Percentiles rank a stretch among this genome's conserved stretches.
Conservation (phyloP, 768 basidiomycete species). For the Suillus sp. region DNA sequence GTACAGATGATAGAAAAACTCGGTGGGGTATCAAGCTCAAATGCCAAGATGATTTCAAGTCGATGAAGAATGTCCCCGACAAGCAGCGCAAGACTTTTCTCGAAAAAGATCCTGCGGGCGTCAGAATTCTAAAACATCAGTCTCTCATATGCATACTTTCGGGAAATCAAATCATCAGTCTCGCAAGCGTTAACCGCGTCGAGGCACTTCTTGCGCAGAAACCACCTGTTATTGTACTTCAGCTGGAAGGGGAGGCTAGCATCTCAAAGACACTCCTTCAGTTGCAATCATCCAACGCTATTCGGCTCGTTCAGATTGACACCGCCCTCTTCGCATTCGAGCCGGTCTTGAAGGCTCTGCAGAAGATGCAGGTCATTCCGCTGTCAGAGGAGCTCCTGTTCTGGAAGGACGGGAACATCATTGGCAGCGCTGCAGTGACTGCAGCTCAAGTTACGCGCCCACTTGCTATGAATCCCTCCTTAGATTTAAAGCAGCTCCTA, state of each 20-base stretch:
- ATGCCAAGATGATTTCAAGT: slow-evolving; percentile 38
- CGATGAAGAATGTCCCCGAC: slow-evolving; percentile 36
- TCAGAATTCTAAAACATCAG: slow-evolving; percentile 51
- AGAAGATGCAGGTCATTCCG: slow-evolving; percentile 47
- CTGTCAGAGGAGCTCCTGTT: slow-evolving; percentile 53
- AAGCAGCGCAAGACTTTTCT: slow-evolving; percentile 41
- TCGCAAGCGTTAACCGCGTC: slow-evolving; percentile 55
- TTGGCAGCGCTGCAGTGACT: slow-evolving; percentile 16
- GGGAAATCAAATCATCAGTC: slow-evolving; percentile 50
- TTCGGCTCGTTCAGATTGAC: slow-evolving; percentile 58
- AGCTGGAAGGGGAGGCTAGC: slow-evolving; percentile 47
- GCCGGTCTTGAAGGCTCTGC: slow-evolving; percentile 59
- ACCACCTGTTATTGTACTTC: slow-evolving; percentile 54
- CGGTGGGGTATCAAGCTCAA: slow-evolving; percentile 46
- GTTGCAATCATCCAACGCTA: slow-evolving; percentile 37
- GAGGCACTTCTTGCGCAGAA: slow-evolving; percentile 51
- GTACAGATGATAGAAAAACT: slow-evolving; percentile 25
- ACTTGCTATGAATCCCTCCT: slow-evolving; percentile 33
- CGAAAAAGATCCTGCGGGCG: slow-evolving; percentile 37
- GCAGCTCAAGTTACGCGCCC: slow-evolving; percentile 28
- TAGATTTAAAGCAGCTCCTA: slow-evolving; percentile 46
- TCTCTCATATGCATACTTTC: slow-evolving; percentile 55
- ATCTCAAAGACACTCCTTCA: slow-evolving; percentile 41
- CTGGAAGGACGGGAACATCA: slow-evolving; percentile 43
- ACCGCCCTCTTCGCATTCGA: slow-evolving; percentile 65